phyloP scores from a whole-genome alignment of 441 rosid genomes.

The Populus hybrid region DNA sequence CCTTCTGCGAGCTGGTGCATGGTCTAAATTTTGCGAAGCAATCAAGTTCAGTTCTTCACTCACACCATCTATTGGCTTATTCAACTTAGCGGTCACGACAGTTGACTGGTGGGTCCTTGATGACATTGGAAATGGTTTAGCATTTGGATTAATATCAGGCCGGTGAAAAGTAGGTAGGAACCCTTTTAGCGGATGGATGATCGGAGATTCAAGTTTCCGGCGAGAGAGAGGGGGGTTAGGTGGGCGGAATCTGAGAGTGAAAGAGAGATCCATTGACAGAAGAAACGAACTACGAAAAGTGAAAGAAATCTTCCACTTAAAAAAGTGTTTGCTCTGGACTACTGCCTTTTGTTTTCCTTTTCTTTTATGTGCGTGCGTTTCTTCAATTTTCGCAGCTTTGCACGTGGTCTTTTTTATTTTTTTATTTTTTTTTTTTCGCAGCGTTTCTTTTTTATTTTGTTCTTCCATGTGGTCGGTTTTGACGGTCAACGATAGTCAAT shows the following conservation, averaged over 20 bases:
- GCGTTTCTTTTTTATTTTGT: not conserved
- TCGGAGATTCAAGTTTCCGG: slow-evolving; percentile 18
- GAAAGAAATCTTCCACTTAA: not conserved
- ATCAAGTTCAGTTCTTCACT: slow-evolving; percentile 62
- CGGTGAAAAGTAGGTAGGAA: slow-evolving; percentile 9
- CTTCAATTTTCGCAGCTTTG: not conserved
- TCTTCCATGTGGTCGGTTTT: not conserved
- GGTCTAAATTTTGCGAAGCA: slow-evolving; percentile 66
- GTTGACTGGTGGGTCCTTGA: slow-evolving; percentile 5
- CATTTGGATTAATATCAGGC: not conserved
- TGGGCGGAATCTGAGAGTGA: slow-evolving; percentile 17
- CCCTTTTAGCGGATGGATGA: slow-evolving; percentile 17
- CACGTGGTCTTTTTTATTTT: not conserved
- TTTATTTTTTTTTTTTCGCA: too few species aligned
- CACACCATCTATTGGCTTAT: slow-evolving; percentile 53
- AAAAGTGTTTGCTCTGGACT: not conserved
- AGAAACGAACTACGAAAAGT: not conserved
- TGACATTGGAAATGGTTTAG: not conserved
- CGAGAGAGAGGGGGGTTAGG: slow-evolving; percentile 12
- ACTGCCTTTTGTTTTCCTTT: not conserved
- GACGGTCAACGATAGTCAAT: not conserved
- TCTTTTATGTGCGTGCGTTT: not conserved
- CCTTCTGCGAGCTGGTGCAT: slow-evolving; percentile 65
- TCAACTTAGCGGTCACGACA: slow-evolving; percentile 26
- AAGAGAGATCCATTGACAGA: slow-evolving; percentile 28